phyloP scores from a whole-genome alignment of 805 yeast species.

The Nakazawaea siamensis region DNA sequence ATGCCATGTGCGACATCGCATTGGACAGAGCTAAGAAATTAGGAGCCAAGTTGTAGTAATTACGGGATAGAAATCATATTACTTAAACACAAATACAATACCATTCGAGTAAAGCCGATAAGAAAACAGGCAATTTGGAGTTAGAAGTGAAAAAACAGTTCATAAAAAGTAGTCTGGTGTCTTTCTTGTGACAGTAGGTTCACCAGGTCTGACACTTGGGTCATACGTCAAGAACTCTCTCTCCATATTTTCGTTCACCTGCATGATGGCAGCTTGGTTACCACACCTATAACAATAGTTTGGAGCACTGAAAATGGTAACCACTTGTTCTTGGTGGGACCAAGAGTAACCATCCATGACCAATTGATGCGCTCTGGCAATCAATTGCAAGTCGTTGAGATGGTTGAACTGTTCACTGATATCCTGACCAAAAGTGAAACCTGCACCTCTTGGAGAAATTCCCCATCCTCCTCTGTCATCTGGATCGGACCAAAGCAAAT shows the following conservation, averaged over 20 bases:
- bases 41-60: conserved; percentile 23
- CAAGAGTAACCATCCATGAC: conserved; percentile 97
- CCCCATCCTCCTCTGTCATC: conserved; percentile 99
- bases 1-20: conserved; percentile 92
- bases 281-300: conserved; percentile 97
- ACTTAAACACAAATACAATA: too few relatives aligned
- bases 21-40: conserved; percentile 61
- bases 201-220: conserved; percentile 95
- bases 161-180: conserved; percentile 94
- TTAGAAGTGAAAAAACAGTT: conserved; percentile 12
- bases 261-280: conserved; percentile 97
- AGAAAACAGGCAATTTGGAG: background rate
- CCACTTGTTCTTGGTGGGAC: conserved; percentile 92
- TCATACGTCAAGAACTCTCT: conserved; percentile 92
- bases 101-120: conserved; percentile 1
- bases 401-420: conserved; percentile 91
- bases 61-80: too few relatives aligned
- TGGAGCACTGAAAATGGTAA: conserved; percentile 91
- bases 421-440: conserved; percentile 96
- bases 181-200: conserved; percentile 93
- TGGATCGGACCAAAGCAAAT: conserved; percentile 93
- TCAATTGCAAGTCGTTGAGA: conserved; percentile 72
- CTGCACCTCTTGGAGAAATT: conserved; percentile 96
- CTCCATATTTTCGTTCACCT: conserved; percentile 89
- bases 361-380: conserved; percentile 93